Conservation (phyloP, 306 rosid species). For the Vigna reflexopilosa region DNA sequence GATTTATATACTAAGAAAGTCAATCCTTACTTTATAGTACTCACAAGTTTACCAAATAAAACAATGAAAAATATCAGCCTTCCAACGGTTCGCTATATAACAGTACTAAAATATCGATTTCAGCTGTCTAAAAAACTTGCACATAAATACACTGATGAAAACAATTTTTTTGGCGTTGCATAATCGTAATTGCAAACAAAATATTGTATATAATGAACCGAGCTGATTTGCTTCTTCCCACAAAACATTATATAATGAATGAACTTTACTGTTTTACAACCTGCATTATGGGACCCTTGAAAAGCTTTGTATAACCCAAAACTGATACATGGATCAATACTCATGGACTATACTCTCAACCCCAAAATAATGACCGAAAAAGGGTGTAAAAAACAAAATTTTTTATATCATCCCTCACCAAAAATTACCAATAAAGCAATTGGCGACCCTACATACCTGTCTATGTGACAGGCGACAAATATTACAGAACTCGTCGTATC, state of each 20-base stretch:
- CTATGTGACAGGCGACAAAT: conserved; percentile 54
- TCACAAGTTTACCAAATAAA: too few species aligned
- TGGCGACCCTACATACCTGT: conserved; percentile 54
- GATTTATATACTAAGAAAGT: too few species aligned
- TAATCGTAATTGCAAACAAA: too few species aligned
- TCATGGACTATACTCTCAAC: conserved; percentile 46
- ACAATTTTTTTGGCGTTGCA: not conserved
- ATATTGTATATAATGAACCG: conserved; percentile 8
- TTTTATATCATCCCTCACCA: conserved; percentile 45
- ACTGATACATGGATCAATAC: conserved; percentile 46
- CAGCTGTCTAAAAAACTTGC: not conserved
- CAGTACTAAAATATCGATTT: too few species aligned
- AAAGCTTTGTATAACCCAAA: conserved; percentile 56
- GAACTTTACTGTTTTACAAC: conserved; percentile 54
- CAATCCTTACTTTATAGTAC: too few species aligned
- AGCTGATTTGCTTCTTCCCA: conserved; percentile 43
- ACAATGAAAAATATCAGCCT: not conserved
- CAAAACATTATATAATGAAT: conserved; percentile 57
- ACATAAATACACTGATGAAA: not conserved
- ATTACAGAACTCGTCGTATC: conserved; percentile 46
- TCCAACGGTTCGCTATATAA: too few species aligned
- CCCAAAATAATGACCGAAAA: conserved; percentile 36
- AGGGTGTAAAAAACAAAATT: conserved; percentile 20
- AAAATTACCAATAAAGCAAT: conserved; percentile 55
- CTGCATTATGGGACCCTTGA: conserved; percentile 49